Conservation (phyloP, 2,329 filamentous ascomycete species). For the Penicillium sp. region DNA sequence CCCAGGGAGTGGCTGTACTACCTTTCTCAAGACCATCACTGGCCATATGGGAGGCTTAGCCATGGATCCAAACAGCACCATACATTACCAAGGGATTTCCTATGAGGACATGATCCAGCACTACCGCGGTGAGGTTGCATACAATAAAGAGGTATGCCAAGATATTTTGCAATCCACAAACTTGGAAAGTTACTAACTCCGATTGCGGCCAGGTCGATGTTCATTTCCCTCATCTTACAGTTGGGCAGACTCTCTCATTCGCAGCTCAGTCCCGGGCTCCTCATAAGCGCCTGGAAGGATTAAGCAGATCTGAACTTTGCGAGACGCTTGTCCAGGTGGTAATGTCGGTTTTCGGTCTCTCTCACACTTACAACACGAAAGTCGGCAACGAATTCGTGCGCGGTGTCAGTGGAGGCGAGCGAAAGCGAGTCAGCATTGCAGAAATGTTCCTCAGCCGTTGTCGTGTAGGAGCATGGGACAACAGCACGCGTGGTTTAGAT, state of each 20-base stretch:
- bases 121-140: conserved; percentile 34
- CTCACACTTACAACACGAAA: conserved; percentile 50
- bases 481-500: conserved; percentile 49
- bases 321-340: conserved; percentile 42
- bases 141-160: conserved; percentile 54
- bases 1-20: conserved; percentile 49
- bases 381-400: conserved; percentile 54
- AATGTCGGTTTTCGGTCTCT: conserved; percentile 42
- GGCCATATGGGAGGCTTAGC: conserved; percentile 77
- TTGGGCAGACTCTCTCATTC: conserved; percentile 73
- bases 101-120: conserved; percentile 69
- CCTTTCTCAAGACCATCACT: conserved; percentile 62
- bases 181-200: background rate
- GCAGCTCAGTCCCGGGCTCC: conserved; percentile 63
- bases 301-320: conserved; percentile 25
- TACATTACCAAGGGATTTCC: conserved; percentile 71
- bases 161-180: background rate
- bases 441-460: conserved; percentile 48
- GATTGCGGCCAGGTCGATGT: conserved; percentile 48
- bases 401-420: conserved; percentile 58
- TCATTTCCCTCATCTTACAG: conserved; percentile 69
- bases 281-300: conserved; percentile 27
- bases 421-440: conserved; percentile 60
- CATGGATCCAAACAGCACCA: conserved; percentile 63
- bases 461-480: conserved; percentile 45